Conservation (phyloP, 345 rosid species). For the Salix udensis region DNA sequence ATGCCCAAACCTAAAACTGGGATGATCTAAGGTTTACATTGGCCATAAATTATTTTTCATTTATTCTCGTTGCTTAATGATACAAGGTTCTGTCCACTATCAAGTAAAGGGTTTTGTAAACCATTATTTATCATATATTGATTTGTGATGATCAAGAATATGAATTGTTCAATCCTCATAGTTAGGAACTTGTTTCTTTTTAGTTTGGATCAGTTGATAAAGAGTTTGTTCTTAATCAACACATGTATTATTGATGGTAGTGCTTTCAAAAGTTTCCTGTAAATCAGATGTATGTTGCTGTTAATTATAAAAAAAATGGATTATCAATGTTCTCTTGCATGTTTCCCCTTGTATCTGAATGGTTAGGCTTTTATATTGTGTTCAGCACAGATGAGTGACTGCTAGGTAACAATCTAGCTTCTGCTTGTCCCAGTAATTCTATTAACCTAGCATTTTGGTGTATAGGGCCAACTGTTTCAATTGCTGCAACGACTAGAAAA, state of each 20-base stretch:
- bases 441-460: constrained; percentile 2
- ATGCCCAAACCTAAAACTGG: not conserved
- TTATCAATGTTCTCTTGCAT: no score
- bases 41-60: not conserved
- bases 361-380: no score
- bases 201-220: no score
- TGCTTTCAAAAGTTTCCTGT: no score
- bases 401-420: not conserved
- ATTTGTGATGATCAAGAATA: no score
- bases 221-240: no score
- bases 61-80: not conserved
- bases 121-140: not conserved
- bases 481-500: constrained; percentile 89
- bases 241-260: no score
- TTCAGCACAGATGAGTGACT: not conserved
- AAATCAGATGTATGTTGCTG: no score
- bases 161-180: no score
- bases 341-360: no score
- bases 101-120: not conserved
- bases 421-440: constrained; percentile 11
- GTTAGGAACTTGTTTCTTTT: no score
- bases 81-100: not conserved
- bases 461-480: constrained; percentile 88
- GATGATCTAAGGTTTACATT: not conserved
- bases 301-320: no score